These are phyloP conservation scores for Kuraishia molischiana DNA, from an alignment of 805 yeast genomes.

Conservation along the genomic window DNA sequence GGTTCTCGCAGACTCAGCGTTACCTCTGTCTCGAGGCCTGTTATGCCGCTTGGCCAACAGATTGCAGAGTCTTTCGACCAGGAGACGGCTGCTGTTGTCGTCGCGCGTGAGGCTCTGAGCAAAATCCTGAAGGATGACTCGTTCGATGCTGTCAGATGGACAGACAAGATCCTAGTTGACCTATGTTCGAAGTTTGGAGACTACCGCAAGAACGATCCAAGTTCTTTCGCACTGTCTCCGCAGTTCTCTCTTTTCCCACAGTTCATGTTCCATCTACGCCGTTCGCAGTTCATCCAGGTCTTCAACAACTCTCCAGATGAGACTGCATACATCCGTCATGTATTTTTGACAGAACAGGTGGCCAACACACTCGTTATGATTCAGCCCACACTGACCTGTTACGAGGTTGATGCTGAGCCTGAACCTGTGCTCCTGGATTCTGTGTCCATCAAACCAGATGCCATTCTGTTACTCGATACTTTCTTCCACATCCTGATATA, in stretches of 20 bases:
- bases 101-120: constrained; percentile 44
- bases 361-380: constrained; percentile 55
- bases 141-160: constrained; percentile 35
- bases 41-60: constrained; percentile 28
- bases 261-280: constrained; percentile 55
- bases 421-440: constrained; percentile 58
- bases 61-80: constrained; percentile 50
- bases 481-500: constrained; percentile 60
- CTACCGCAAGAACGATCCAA: constrained; percentile 34
- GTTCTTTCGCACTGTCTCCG: constrained; percentile 39
- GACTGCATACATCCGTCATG: constrained; percentile 54
- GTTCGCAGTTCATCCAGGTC: constrained; percentile 56
- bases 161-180: constrained; percentile 37
- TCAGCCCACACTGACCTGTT: constrained; percentile 57
- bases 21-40: constrained; percentile 41
- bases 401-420: constrained; percentile 47
- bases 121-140: constrained; percentile 27
- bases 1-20: constrained; percentile 51
- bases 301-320: constrained; percentile 70
- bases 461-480: constrained; percentile 52
- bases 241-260: constrained; percentile 51
- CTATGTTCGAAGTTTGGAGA: constrained; percentile 36
- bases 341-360: constrained; percentile 52
- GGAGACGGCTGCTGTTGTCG: constrained; percentile 55
- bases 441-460: constrained; percentile 45